phyloP scores from a whole-genome alignment of 1,284 basidiomycete species.

The Bjerkandera adusta region DNA sequence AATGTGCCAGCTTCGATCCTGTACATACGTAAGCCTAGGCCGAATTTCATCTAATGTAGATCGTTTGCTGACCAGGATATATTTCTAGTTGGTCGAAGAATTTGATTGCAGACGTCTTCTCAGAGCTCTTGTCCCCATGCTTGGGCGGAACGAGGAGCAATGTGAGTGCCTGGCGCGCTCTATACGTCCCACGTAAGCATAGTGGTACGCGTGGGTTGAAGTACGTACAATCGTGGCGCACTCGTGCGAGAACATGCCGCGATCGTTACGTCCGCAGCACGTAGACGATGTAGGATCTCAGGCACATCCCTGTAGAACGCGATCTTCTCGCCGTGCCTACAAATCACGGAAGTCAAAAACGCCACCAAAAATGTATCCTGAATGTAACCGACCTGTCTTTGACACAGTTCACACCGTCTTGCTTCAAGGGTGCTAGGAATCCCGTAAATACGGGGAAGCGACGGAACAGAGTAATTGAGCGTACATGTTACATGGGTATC shows the following conservation, averaged over 20 bases:
- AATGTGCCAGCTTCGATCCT: slow-evolving; percentile 85
- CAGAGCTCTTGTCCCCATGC: slow-evolving; percentile 33
- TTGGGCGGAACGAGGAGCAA: slow-evolving; percentile 64
- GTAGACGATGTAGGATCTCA: slow-evolving; percentile 67
- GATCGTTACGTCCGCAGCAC: slow-evolving; percentile 52
- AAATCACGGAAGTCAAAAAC: slow-evolving; percentile 11
- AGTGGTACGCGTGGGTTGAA: background rate
- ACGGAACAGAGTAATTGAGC: slow-evolving; percentile 24
- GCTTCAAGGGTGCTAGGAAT: slow-evolving; percentile 56
- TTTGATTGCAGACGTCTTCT: slow-evolving; percentile 51
- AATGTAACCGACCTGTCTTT: slow-evolving; percentile 48
- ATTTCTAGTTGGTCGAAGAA: slow-evolving; percentile 85
- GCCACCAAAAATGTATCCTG: background rate
- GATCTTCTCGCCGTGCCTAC: slow-evolving; percentile 55
- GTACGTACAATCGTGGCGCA: slow-evolving; percentile 68
- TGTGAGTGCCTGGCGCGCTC: slow-evolving; percentile 72
- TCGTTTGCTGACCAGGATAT: slow-evolving; percentile 59
- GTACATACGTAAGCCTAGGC: slow-evolving; percentile 2
- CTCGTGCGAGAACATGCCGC: slow-evolving; percentile 78
- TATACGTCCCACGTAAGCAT: slow-evolving; percentile 27
- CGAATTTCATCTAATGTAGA: background rate
- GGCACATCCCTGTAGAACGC: slow-evolving; percentile 78
- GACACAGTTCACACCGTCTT: slow-evolving; percentile 58
- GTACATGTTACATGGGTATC: slow-evolving; percentile 64
- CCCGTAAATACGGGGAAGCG: background rate